Evolutionary conservation across 352 stramenopile genomes (phyloP).

Genomic region (Pythium apleroticum): DNA sequence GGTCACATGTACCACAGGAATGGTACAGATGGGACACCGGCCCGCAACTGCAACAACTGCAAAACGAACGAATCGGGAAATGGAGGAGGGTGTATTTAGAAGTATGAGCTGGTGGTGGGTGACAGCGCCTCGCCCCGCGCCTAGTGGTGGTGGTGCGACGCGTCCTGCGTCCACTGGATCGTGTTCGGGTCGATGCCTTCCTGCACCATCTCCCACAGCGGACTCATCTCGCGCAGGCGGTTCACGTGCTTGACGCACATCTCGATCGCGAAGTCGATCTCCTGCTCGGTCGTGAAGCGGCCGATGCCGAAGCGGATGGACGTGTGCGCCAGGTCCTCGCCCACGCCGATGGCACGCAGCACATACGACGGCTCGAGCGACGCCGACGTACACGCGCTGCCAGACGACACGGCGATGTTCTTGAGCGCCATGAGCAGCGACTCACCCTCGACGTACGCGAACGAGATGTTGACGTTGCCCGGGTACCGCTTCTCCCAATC

Average conservation of each 20-base stretch:
- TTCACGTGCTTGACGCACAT: slow-evolving; percentile 94
- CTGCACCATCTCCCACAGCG: slow-evolving; percentile 99
- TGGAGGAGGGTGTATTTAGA: background rate
- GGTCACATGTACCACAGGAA: background rate
- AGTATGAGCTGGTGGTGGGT: background rate
- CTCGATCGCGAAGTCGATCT: slow-evolving; percentile 97
- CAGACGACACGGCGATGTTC: slow-evolving; percentile 98
- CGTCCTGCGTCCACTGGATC: slow-evolving; percentile 99
- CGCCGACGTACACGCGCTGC: slow-evolving; percentile 95
- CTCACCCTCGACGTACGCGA: slow-evolving; percentile 99
- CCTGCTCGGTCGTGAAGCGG: slow-evolving; percentile 97
- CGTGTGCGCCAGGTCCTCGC: slow-evolving; percentile 99
- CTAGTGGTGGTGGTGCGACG: slow-evolving; percentile 60
- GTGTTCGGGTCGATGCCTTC: slow-evolving; percentile 99
- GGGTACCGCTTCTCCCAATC: slow-evolving; percentile 92
- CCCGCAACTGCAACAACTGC: background rate
- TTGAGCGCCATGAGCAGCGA: slow-evolving; percentile 98
- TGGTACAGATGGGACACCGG: background rate
- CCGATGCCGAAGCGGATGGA: slow-evolving; percentile 98
- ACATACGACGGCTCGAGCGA: slow-evolving; percentile 99
- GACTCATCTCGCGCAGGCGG: slow-evolving; percentile 98
- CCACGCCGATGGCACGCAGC: slow-evolving; percentile 96
- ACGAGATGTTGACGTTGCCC: slow-evolving; percentile 99
- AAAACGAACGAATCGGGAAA: background rate
- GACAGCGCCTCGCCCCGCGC: background rate